phyloP scores from a whole-genome alignment of 2,329 filamentous ascomycete species.

The Neofusicoccum umdonicola region DNA sequence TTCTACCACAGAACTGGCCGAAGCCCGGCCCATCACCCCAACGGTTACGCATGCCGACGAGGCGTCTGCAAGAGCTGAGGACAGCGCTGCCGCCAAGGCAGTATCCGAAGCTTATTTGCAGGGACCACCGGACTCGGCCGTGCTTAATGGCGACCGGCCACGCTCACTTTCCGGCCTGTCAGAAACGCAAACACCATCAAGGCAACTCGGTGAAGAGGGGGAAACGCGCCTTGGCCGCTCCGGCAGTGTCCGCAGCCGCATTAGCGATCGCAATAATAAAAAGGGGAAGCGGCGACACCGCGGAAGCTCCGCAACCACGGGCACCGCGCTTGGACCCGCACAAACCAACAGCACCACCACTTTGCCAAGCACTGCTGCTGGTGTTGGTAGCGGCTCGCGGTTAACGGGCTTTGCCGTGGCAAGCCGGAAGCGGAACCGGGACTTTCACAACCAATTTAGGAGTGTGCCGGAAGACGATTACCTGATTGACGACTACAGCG shows the following conservation, averaged over 20 bases:
- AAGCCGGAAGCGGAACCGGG: conserved; percentile 91
- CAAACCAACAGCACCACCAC: conserved; percentile 69
- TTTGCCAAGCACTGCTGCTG: conserved; percentile 57
- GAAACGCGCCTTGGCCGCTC: conserved; percentile 51
- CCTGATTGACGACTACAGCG: conserved; percentile 97
- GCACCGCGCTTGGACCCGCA: conserved; percentile 67
- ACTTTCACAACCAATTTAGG: conserved; percentile 91
- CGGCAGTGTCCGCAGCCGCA: conserved; percentile 52
- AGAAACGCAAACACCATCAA: conserved; percentile 51
- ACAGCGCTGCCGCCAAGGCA: conserved; percentile 58
- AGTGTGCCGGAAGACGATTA: conserved; percentile 98
- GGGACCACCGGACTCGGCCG: conserved; percentile 28
- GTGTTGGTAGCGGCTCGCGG: conserved; percentile 63
- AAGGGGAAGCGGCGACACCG: conserved; percentile 65
- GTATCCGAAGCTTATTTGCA: conserved; percentile 60
- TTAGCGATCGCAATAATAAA: conserved; percentile 43
- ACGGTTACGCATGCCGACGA: conserved; percentile 45
- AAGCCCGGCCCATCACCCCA: conserved; percentile 25
- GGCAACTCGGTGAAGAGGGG: conserved; percentile 63
- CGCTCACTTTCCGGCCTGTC: conserved; percentile 41
- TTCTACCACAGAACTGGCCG: conserved; percentile 57
- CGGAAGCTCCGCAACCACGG: conserved; percentile 69
- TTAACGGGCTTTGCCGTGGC: conserved; percentile 94
- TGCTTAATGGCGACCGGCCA: conserved; percentile 36
- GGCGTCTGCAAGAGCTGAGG: conserved; percentile 56